A percentile compares a stretch with the other conserved stretches of the same genome.
Evolutionary conservation across 202 grass and related monocot genomes (phyloP).

Genomic region (Musa balbisiana): DNA sequence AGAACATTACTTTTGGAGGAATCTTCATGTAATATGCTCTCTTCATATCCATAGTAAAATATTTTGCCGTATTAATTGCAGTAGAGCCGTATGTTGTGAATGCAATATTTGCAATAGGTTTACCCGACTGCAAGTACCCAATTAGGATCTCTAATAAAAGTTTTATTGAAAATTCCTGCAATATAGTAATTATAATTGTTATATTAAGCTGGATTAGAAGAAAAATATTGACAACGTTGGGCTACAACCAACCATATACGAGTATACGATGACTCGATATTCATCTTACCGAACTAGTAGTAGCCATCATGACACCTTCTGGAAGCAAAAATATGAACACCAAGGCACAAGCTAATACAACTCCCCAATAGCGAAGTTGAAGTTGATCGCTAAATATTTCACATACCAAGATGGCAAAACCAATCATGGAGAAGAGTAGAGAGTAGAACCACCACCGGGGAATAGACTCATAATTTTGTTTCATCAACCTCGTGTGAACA

Average conservation of each 20-base stretch:
- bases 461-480: constrained; percentile 12
- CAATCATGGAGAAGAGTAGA: constrained; percentile 12
- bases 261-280: no score
- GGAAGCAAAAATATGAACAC: not conserved
- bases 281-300: not conserved
- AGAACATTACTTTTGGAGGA: constrained; percentile 25
- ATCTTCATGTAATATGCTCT: constrained; percentile 12
- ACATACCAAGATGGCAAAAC: constrained; percentile 11
- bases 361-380: constrained; percentile 27
- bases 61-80: not conserved
- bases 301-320: not conserved
- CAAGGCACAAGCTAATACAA: constrained; percentile 7
- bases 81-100: constrained; percentile 12
- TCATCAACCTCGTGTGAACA: constrained; percentile 14
- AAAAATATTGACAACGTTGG: not conserved
- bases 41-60: not conserved
- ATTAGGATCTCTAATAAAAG: constrained; percentile 3
- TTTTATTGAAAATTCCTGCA: not conserved
- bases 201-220: not conserved
- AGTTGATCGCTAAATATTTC: constrained; percentile 21
- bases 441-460: constrained; percentile 27
- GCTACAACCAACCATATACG: no score
- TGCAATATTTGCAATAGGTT: constrained; percentile 20
- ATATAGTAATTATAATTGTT: not conserved
- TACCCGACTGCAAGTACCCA: constrained; percentile 21